Evolutionary conservation across 352 stramenopile genomes (phyloP).

Genomic region (Phytophthora macrochlamydospora): DNA sequence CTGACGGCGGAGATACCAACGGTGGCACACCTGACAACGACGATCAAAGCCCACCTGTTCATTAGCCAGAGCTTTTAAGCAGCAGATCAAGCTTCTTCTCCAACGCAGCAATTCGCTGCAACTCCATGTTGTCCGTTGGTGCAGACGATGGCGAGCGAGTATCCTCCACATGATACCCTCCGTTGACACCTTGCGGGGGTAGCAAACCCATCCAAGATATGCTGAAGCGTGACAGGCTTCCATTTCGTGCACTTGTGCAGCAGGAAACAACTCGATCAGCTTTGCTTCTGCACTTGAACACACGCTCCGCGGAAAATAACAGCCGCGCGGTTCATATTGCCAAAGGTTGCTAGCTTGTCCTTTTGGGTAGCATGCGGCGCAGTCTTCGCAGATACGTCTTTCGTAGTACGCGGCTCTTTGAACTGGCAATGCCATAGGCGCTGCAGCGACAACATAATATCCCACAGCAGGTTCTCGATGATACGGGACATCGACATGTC

Average conservation of each 20-base stretch:
- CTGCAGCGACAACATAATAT: slow-evolving; percentile 13
- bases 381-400: slow-evolving; percentile 14
- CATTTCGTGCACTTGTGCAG: slow-evolving; percentile 19
- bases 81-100: slow-evolving; percentile 33
- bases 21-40: slow-evolving; percentile 4
- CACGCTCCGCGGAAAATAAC: slow-evolving; percentile 27
- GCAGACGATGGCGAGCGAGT: background rate
- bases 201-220: slow-evolving; percentile 22
- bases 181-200: background rate
- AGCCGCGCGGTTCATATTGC: slow-evolving; percentile 11
- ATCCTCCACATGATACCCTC: slow-evolving; percentile 10
- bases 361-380: background rate
- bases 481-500: slow-evolving; percentile 30
- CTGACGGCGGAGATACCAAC: slow-evolving; percentile 12
- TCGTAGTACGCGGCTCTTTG: slow-evolving; percentile 3
- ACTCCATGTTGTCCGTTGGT: background rate
- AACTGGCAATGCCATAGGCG: slow-evolving; percentile 5
- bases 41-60: too few relatives aligned
- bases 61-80: slow-evolving; percentile 10
- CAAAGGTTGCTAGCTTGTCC: background rate
- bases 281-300: slow-evolving; percentile 16
- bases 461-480: slow-evolving; percentile 26
- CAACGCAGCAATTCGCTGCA: slow-evolving; percentile 19
- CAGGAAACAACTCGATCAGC: slow-evolving; percentile 28
- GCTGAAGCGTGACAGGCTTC: slow-evolving; percentile 35